Evolutionary conservation across 306 rosid genomes (phyloP).

Genomic region (Mucuna pruriens): DNA sequence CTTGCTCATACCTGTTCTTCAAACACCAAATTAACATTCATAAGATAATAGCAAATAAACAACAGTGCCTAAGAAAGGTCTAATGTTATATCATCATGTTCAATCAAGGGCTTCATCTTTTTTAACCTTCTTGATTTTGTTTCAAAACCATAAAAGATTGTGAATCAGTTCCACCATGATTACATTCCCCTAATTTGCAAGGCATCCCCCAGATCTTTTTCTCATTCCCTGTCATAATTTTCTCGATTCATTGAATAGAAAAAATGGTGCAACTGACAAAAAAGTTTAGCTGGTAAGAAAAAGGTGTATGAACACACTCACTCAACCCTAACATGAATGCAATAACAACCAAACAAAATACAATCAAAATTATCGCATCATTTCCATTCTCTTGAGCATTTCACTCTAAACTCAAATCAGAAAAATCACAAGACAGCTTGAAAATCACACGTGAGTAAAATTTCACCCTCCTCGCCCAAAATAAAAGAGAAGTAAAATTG

Average conservation of each 20-base stretch:
- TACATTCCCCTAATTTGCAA: not conserved
- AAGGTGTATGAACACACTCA: not conserved
- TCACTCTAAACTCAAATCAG: not conserved
- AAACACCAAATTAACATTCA: conserved; percentile 28
- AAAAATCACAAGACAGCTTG: not conserved
- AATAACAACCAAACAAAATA: not conserved
- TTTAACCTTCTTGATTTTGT: not conserved
- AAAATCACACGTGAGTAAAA: not conserved
- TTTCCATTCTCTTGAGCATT: not conserved
- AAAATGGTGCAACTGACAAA: not conserved
- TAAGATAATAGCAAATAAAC: conserved; percentile 16
- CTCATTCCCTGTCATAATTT: not conserved
- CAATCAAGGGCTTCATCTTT: not conserved
- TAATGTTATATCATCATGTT: not conserved
- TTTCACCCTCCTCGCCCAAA: not conserved
- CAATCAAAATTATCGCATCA: not conserved
- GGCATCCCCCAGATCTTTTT: not conserved
- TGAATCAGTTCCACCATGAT: not conserved
- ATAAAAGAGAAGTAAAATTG: not conserved
- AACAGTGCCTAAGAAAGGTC: not conserved
- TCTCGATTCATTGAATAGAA: not conserved
- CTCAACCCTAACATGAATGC: not conserved
- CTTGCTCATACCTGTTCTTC: conserved; percentile 58
- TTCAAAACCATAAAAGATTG: not conserved
- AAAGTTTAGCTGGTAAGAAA: not conserved